A percentile compares a stretch with the other conserved stretches of the same genome.
Conservation (phyloP, 345 rosid genomes). For the Brassica nigra region DNA sequence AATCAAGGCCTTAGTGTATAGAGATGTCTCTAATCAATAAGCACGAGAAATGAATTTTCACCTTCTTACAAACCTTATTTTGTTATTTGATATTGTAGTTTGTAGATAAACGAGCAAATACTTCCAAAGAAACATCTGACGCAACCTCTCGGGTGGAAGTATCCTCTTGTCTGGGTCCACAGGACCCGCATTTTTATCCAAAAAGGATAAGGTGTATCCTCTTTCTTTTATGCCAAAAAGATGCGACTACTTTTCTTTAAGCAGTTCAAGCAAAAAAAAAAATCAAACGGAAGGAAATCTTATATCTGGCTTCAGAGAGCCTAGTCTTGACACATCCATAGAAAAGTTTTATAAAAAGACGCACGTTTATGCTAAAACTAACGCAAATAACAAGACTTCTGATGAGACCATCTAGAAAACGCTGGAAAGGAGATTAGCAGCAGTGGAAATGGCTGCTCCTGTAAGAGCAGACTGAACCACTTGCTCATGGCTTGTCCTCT, state of each 20-base stretch:
- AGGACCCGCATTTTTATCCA: constrained; percentile 2
- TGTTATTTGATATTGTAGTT: neutral
- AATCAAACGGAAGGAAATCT: neutral
- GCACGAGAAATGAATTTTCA: too few species aligned
- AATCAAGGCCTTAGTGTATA: too few species aligned
- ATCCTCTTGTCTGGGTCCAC: neutral
- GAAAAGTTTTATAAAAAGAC: neutral
- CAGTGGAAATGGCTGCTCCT: constrained; percentile 86
- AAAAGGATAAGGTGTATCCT: neutral
- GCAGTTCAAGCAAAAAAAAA: neutral
- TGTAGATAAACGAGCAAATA: neutral
- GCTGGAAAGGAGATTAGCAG: constrained; percentile 78
- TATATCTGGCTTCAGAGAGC: constrained; percentile 7
- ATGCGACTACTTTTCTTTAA: neutral
- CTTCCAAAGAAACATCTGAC: neutral
- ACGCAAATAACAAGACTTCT: constrained; percentile 7
- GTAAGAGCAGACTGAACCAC: constrained; percentile 84
- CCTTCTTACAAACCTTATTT: neutral
- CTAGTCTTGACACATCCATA: neutral
- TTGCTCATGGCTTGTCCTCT: constrained; percentile 73
- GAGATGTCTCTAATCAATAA: neutral
- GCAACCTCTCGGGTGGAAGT: neutral
- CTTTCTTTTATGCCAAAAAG: neutral
- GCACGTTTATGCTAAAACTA: neutral
- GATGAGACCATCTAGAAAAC: constrained; percentile 47